These are phyloP conservation scores for Aspergillus sparsus DNA, from an alignment of 495 filamentous ascomycete genomes.

Conservation along the genomic window DNA sequence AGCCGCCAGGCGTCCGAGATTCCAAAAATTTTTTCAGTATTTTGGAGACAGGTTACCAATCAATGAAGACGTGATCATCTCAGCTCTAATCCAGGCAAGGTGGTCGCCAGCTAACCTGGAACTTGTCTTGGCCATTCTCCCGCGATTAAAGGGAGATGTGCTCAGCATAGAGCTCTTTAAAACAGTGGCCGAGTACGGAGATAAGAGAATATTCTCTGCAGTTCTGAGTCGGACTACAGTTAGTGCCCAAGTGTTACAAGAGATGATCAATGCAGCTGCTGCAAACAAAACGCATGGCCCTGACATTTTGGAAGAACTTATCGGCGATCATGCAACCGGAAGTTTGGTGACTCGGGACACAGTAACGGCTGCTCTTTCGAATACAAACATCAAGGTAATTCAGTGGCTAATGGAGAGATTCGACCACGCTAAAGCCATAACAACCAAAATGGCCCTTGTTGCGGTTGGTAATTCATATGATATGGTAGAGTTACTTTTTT, in stretches of 20 bases:
- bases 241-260: background rate
- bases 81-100: background rate
- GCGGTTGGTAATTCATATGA: background rate
- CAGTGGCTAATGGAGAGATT: too few relatives aligned
- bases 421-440: too few relatives aligned
- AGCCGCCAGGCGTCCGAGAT: background rate
- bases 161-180: background rate
- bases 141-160: background rate
- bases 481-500: background rate
- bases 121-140: background rate
- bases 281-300: background rate
- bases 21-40: background rate
- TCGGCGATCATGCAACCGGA: too few relatives aligned
- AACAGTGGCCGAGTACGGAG: background rate
- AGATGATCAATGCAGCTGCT: background rate
- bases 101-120: background rate
- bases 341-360: too few relatives aligned
- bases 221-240: background rate
- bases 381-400: too few relatives aligned
- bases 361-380: too few relatives aligned
- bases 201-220: background rate
- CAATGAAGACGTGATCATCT: slow-evolving; percentile 9
- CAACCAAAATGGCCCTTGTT: background rate
- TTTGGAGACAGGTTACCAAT: background rate
- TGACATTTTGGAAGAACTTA: too few relatives aligned